Conservation (phyloP, 1,284 basidiomycete species). For the Cryptococcus maquisensis region DNA sequence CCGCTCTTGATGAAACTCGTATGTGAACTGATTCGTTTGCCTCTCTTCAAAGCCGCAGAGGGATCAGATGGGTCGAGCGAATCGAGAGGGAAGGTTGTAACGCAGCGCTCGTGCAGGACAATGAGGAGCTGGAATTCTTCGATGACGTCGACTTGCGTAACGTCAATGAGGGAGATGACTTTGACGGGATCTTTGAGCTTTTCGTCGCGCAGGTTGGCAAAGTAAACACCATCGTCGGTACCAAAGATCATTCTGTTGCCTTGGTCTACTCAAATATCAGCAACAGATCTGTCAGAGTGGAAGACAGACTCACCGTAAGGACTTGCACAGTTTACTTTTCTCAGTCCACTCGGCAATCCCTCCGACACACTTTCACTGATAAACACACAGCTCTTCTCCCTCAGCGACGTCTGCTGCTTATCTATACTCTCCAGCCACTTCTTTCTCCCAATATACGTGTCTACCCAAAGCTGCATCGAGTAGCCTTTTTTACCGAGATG, state of each 20-base stretch:
- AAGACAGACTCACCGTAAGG: conserved; percentile 71
- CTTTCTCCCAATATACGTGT: conserved; percentile 74
- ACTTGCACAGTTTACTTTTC: conserved; percentile 89
- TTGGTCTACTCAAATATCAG: conserved; percentile 55
- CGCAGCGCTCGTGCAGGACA: conserved; percentile 92
- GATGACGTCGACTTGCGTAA: conserved; percentile 91
- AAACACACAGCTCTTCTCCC: conserved; percentile 81
- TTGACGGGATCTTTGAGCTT: conserved; percentile 77
- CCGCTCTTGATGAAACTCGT: conserved; percentile 98
- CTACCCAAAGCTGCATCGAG: conserved; percentile 87
- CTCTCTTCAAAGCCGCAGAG: conserved; percentile 82
- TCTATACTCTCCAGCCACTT: conserved; percentile 95
- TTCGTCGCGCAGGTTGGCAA: conserved; percentile 75
- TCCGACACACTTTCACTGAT: conserved; percentile 81
- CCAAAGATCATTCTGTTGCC: conserved; percentile 90
- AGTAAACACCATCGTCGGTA: conserved; percentile 93
- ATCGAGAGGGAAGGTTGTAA: conserved; percentile 94
- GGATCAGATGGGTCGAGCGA: conserved; percentile 88
- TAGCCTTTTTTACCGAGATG: conserved; percentile 93
- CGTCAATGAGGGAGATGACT: conserved; percentile 82
- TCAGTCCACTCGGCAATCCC: conserved; percentile 74
- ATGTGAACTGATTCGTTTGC: conserved; percentile 91
- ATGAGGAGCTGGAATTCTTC: conserved; percentile 95
- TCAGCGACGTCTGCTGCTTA: conserved; percentile 80
- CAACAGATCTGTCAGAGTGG: conserved; percentile 1